Percentiles rank a stretch among this genome's conserved stretches.
Conservation (phyloP, 192 early-diverging fungal genomes). For the Podila epicladia region DNA sequence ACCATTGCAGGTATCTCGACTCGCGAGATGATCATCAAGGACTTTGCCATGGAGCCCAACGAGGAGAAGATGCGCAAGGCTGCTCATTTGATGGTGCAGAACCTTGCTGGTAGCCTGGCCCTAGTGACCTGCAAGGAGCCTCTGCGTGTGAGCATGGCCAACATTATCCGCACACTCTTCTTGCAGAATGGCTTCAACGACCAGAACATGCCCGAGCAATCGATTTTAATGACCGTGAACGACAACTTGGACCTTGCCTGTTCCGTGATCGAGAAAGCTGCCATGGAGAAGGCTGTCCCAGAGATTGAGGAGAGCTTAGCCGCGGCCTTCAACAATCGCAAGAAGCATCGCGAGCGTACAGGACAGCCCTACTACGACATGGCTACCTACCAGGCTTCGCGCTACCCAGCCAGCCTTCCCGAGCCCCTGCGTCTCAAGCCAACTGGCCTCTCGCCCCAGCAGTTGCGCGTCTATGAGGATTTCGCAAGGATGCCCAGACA, state of each 20-base stretch:
- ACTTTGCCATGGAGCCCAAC: slow-evolving; percentile 94
- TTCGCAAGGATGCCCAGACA: slow-evolving; percentile 77
- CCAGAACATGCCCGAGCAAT: slow-evolving; percentile 83
- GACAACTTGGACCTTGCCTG: slow-evolving; percentile 97
- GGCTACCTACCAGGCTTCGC: slow-evolving; percentile 75
- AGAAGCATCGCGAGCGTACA: slow-evolving; percentile 90
- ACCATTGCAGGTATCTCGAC: slow-evolving; percentile 94
- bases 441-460: slow-evolving; percentile 79
- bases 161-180: slow-evolving; percentile 75
- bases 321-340: slow-evolving; percentile 73
- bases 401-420: slow-evolving; percentile 88
- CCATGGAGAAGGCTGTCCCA: slow-evolving; percentile 94
- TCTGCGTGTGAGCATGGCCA: slow-evolving; percentile 83
- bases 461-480: slow-evolving; percentile 90
- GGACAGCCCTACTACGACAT: slow-evolving; percentile 94
- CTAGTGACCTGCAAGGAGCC: slow-evolving; percentile 95
- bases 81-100: slow-evolving; percentile 96
- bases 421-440: slow-evolving; percentile 88
- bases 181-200: slow-evolving; percentile 82
- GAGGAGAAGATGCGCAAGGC: slow-evolving; percentile 95
- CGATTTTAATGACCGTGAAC: slow-evolving; percentile 83
- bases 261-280: slow-evolving; percentile 94
- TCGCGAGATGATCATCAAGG: slow-evolving; percentile 92
- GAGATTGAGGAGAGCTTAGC: slow-evolving; percentile 91
- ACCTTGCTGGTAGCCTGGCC: slow-evolving; percentile 85